A percentile compares a stretch with the other conserved stretches of the same genome.
phyloP scores from a whole-genome alignment of 2,329 filamentous ascomycete genomes.

The Aphanoascus verrucosus region DNA sequence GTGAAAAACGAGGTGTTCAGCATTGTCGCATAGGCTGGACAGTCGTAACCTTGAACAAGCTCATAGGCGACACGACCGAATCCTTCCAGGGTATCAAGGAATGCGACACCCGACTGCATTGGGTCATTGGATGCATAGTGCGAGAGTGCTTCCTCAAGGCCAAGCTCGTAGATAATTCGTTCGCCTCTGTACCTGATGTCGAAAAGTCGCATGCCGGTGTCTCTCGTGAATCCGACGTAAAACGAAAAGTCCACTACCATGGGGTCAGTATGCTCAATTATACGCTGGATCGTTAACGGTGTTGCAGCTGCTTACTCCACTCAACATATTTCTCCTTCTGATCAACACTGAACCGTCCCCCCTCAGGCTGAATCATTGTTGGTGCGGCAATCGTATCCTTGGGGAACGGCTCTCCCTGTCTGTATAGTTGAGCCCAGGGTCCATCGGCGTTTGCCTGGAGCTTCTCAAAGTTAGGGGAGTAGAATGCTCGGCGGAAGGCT shows the following conservation, averaged over 20 bases:
- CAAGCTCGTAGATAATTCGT: slow-evolving; percentile 44
- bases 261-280: background rate
- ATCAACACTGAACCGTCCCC: slow-evolving; percentile 36
- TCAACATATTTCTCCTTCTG: slow-evolving; percentile 38
- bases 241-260: slow-evolving; percentile 40
- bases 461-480: slow-evolving; percentile 5
- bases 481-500: slow-evolving; percentile 7
- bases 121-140: slow-evolving; percentile 39
- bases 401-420: background rate
- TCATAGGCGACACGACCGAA: slow-evolving; percentile 20
- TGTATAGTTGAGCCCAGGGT: slow-evolving; percentile 3
- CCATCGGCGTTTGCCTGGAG: slow-evolving; percentile 6
- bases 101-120: slow-evolving; percentile 19
- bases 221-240: slow-evolving; percentile 39
- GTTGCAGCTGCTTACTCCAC: slow-evolving; percentile 26
- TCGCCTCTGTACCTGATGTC: slow-evolving; percentile 44
- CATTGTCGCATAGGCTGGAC: slow-evolving; percentile 21
- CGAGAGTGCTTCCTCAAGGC: slow-evolving; percentile 44
- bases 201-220: slow-evolving; percentile 39
- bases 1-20: slow-evolving; percentile 23
- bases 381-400: slow-evolving; percentile 1
- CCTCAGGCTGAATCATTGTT: slow-evolving; percentile 25
- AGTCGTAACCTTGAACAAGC: slow-evolving; percentile 22
- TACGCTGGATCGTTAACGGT: background rate
- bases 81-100: slow-evolving; percentile 26